Percentiles rank a stretch among this genome's conserved stretches.
These are phyloP conservation scores for Aegilops sharonensis DNA, from an alignment of 176 grass and related monocot species.

Conservation along the genomic window DNA sequence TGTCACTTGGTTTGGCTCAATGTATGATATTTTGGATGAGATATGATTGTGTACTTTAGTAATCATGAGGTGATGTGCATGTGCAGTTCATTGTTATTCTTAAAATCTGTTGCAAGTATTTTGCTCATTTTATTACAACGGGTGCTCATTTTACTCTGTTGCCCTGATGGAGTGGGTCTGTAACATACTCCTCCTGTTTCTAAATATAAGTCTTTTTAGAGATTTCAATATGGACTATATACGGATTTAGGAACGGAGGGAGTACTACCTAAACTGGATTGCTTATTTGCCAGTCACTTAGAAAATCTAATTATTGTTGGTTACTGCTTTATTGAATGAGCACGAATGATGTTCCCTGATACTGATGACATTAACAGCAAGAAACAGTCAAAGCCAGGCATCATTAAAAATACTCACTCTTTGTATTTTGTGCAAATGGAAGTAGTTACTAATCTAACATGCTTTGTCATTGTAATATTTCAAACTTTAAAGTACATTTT, in stretches of 20 bases:
- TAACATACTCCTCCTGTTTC: background rate
- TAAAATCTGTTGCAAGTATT: background rate
- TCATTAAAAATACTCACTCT: background rate
- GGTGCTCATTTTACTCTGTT: background rate
- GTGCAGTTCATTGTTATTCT: background rate
- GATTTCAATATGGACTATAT: no score
- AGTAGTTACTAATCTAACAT: background rate
- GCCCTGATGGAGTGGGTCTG: background rate
- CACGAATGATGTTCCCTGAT: background rate
- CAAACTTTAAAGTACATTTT: background rate
- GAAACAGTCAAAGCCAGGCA: background rate
- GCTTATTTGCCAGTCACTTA: background rate
- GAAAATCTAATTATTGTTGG: background rate
- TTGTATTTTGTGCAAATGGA: background rate
- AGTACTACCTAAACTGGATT: background rate
- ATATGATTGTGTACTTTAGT: background rate
- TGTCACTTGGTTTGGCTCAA: background rate
- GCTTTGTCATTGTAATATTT: background rate
- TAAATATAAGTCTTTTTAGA: no score
- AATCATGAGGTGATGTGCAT: background rate
- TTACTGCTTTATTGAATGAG: conserved; percentile 23
- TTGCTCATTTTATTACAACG: background rate
- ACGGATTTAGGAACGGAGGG: no score
- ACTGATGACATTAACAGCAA: background rate
- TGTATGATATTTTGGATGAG: background rate